phyloP scores from a whole-genome alignment of 345 rosid genomes.

The Durio zibethinus region DNA sequence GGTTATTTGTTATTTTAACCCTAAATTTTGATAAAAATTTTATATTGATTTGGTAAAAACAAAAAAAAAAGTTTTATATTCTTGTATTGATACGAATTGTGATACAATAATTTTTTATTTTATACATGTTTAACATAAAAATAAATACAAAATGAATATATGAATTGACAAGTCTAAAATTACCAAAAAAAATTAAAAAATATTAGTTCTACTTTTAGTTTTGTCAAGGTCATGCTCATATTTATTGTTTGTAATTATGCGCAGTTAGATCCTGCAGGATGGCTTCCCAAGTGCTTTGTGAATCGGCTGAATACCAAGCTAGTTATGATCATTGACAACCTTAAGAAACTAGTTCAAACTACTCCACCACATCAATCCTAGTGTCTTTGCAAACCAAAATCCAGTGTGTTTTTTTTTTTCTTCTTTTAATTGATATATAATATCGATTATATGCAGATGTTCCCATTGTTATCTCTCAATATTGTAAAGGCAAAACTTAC shows the following conservation, averaged over 20 bases:
- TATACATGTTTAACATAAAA: too few species aligned
- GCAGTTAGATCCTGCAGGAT: constrained; percentile 93
- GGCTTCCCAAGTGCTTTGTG: constrained; percentile 78
- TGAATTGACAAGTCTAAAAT: too few species aligned
- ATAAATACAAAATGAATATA: too few species aligned
- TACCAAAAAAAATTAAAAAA: too few species aligned
- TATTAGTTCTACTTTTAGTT: not conserved
- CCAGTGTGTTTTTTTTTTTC: not conserved
- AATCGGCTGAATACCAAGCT: constrained; percentile 71
- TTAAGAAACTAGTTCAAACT: constrained; percentile 52
- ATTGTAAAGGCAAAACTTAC: not conserved
- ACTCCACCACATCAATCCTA: not conserved
- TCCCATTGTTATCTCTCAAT: not conserved
- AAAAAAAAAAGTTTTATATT: too few species aligned
- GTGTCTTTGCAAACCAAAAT: not conserved
- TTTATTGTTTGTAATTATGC: not conserved
- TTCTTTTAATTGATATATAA: not conserved
- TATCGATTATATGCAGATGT: not conserved
- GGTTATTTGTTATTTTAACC: too few species aligned
- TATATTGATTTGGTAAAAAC: too few species aligned
- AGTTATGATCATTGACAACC: constrained; percentile 74
- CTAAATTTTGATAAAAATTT: too few species aligned
- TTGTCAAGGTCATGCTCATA: not conserved
- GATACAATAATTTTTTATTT: too few species aligned
- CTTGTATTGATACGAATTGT: too few species aligned